Evolutionary conservation across 2,329 filamentous ascomycete species (phyloP), one percentile per base, ranked within the genome.

Genomic region (Colletotrichum orchidophilum): DNA sequence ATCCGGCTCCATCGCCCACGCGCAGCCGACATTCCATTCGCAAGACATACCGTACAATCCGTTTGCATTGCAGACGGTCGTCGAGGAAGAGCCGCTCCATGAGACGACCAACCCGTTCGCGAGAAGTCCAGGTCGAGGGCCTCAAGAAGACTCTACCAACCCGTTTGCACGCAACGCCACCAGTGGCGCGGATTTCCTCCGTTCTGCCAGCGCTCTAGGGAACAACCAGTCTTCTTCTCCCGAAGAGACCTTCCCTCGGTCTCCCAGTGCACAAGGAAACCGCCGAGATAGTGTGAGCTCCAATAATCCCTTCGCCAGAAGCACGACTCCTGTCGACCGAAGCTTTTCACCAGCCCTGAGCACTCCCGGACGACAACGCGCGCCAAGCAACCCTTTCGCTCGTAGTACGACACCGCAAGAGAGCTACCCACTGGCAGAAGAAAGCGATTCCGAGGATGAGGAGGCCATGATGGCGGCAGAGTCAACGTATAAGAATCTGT

Each of bases 261-360:
- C 68, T 11, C 35, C 52, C 8, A 70, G 63, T 35, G 35, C 57
- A 11, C 68, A 67, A 12, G 63, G 55, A 3, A 13, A 62, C 31
- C 55, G 31, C 11, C 50, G 33, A 5, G 31, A n/a, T 52, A 9
- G 54, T 52, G 50, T 59, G 12, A 1, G 68, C 42, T 11, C 35
- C 1, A 67, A 26, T 2, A 71, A 71, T 12, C 68, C 68, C 5
- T 71, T 71, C n/a, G 64, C 64, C 13, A 62, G 68, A 24, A 71
- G 68, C 33, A 54, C 52, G 33, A 35, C 64, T 13, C 33, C 57
- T 11, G 21, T 52, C 18, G 63, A 60, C 5, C 50, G 59, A 26
- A 62, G 24, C 31, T 29, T 53, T 18, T 53, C 39, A 15, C 53
- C 66, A 21, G 21, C 52, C 6, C 24, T 53, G 5, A 62, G 57